Base-by-base conservation (phyloP, 2,329 filamentous ascomycete species). In the Aureobasidium sp. region DNA sequence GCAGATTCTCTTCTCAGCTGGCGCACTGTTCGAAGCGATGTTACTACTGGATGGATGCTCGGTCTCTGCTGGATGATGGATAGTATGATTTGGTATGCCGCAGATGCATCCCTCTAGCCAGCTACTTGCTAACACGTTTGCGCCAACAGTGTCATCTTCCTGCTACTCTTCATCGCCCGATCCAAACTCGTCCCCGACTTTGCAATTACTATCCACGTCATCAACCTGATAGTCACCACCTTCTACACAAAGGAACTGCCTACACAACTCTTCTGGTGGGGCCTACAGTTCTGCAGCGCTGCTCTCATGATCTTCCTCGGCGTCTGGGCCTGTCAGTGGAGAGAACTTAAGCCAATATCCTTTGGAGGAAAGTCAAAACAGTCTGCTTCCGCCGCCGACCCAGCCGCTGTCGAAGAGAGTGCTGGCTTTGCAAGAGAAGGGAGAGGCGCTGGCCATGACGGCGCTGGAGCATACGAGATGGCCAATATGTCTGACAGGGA, bases 181-280 rank as follows among this genome's bases (percentile, higher is more conserved):
- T 94, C 89, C 51, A 97, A 97, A 74, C 88, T 97, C 64, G 89
- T 97, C 55, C 91, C 91, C 67, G 94, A 99, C 76, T 99, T 97
- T 73, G 90, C 91, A 36, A 79, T 97, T 29, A 96, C 93, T 2
- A 83, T 97, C 21, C 91, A 96, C 77, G 83, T 89, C 72, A 78
- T 96, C 45, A 90, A 96, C 73, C 82, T 96, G 59, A 65, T 94
- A 68, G 75, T 90, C 68, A 89, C 90, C 32, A 87, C 86, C 25
- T 73, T 96, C 37, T 96, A 96, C 75, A 87, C 89, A 3, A 85
- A 85, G 69, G 82, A 84, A 10, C 72, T 97, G 32, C 94, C 94
- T 1, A 80, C 82, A 10, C 87, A 93, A 73, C 76, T 85, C 65
- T 87, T 95, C 69, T 99, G 94, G 94, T 99, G 94, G 93, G 78